These are phyloP conservation scores for Fusarium floridanum DNA, from an alignment of 2,329 filamentous ascomycete species.

Conservation along the genomic window DNA sequence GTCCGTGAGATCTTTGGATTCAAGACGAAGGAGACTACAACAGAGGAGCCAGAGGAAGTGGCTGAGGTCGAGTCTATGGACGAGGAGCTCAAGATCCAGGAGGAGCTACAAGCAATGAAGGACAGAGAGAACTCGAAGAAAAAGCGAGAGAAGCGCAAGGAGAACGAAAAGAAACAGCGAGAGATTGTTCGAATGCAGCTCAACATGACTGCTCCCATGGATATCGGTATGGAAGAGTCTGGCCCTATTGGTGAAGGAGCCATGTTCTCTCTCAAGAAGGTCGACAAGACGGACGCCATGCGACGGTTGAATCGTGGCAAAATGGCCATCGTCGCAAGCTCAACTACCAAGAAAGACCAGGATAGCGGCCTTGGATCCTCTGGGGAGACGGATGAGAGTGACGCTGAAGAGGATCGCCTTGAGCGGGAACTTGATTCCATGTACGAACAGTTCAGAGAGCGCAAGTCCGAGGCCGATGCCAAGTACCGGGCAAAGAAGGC, in stretches of 20 bases:
- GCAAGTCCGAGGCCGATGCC: slow-evolving; percentile 82
- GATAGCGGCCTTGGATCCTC: slow-evolving; percentile 70
- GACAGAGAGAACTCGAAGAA: slow-evolving; percentile 82
- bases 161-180: slow-evolving; percentile 94
- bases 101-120: slow-evolving; percentile 85
- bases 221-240: slow-evolving; percentile 91
- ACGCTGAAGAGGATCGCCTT: slow-evolving; percentile 84
- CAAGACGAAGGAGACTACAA: slow-evolving; percentile 75
- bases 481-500: slow-evolving; percentile 93
- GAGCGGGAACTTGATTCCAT: slow-evolving; percentile 88
- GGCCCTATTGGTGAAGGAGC: slow-evolving; percentile 83
- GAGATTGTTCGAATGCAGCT: slow-evolving; percentile 97
- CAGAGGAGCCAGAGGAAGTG: slow-evolving; percentile 72
- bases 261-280: slow-evolving; percentile 87
- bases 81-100: slow-evolving; percentile 90
- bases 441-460: slow-evolving; percentile 88
- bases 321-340: slow-evolving; percentile 77
- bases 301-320: slow-evolving; percentile 75
- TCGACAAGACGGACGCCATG: slow-evolving; percentile 81
- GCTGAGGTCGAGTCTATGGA: slow-evolving; percentile 91
- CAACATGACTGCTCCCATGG: slow-evolving; percentile 95
- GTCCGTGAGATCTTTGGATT: slow-evolving; percentile 93
- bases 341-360: slow-evolving; percentile 66
- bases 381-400: slow-evolving; percentile 72
- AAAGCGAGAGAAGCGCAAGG: slow-evolving; percentile 85